Evolutionary conservation across 768 basidiomycete species (phyloP).

Genomic region (Auricularia auricula-judae): DNA sequence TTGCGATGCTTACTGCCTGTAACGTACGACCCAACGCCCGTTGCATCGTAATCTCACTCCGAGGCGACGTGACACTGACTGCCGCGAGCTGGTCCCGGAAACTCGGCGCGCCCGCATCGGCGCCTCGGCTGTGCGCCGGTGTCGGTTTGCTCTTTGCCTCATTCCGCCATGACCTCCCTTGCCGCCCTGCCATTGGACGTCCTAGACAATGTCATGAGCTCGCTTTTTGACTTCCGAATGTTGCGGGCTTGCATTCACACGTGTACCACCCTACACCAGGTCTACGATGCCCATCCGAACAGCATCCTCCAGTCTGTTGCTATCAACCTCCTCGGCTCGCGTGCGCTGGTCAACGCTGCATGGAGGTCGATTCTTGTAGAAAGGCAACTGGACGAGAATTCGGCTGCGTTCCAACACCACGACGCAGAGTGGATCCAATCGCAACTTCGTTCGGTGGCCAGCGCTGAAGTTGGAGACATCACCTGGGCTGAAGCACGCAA

Average conservation of each 20-base stretch:
- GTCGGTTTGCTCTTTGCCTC: not conserved
- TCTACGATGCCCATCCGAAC: slow-evolving; percentile 20
- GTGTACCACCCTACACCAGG: slow-evolving; percentile 20
- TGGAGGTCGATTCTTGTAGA: slow-evolving; percentile 16
- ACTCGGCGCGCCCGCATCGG: too few relatives aligned
- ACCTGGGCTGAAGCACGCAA: too few relatives aligned
- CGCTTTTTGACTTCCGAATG: slow-evolving; percentile 19
- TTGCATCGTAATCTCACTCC: too few relatives aligned
- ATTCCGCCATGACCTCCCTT: not conserved
- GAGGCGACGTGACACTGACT: too few relatives aligned
- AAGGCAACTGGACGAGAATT: slow-evolving; percentile 2
- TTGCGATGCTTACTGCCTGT: too few relatives aligned
- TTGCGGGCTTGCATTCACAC: slow-evolving; percentile 17
- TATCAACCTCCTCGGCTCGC: slow-evolving; percentile 20
- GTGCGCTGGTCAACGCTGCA: slow-evolving; percentile 17
- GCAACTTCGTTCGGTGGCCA: slow-evolving; percentile 7
- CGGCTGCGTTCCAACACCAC: not conserved
- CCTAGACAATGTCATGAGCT: slow-evolving; percentile 19
- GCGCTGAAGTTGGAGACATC: too few relatives aligned
- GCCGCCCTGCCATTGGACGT: slow-evolving; percentile 13
- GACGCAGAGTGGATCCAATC: slow-evolving; percentile 11
- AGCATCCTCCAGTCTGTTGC: slow-evolving; percentile 22
- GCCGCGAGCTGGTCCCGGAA: too few relatives aligned
- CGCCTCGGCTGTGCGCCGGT: too few relatives aligned
- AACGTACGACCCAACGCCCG: too few relatives aligned